Percentiles rank a stretch among this genome's conserved stretches.
Evolutionary conservation across 148 eudicot genomes (phyloP).

Genomic region (Amaranthus cruentus): DNA sequence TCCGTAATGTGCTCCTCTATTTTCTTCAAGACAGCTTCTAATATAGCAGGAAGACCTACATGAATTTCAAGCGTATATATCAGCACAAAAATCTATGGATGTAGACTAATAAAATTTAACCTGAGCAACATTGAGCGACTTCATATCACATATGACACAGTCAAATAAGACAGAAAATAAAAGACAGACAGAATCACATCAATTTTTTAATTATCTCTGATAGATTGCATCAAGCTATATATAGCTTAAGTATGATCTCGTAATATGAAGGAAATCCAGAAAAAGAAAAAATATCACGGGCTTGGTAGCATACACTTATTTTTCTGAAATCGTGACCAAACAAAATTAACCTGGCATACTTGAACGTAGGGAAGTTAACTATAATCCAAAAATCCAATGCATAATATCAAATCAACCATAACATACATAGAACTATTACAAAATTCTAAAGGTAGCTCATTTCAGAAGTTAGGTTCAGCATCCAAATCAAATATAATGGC

Average conservation of each 20-base stretch:
- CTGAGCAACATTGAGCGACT: neutral
- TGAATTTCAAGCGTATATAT: slow-evolving; percentile 10
- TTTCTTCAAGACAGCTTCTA: slow-evolving; percentile 71
- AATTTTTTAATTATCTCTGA: neutral
- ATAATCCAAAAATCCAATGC: too few species aligned
- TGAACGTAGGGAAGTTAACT: too few species aligned
- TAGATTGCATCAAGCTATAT: neutral
- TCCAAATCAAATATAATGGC: too few species aligned
- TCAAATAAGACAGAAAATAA: neutral
- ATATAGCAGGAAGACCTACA: slow-evolving; percentile 76
- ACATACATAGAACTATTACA: too few species aligned
- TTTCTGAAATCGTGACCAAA: too few species aligned
- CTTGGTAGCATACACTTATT: too few species aligned
- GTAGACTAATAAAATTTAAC: neutral
- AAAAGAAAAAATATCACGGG: neutral
- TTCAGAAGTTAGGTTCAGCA: too few species aligned
- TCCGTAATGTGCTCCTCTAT: slow-evolving; percentile 88
- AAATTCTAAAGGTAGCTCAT: too few species aligned
- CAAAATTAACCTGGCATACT: too few species aligned
- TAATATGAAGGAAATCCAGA: neutral
- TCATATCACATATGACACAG: neutral
- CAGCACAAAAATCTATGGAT: slow-evolving; percentile 13
- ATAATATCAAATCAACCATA: too few species aligned
- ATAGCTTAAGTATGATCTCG: neutral
- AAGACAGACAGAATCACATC: neutral